These are phyloP conservation scores for Drechslera avenae DNA, from an alignment of 2,329 filamentous ascomycete species.

Conservation along the genomic window DNA sequence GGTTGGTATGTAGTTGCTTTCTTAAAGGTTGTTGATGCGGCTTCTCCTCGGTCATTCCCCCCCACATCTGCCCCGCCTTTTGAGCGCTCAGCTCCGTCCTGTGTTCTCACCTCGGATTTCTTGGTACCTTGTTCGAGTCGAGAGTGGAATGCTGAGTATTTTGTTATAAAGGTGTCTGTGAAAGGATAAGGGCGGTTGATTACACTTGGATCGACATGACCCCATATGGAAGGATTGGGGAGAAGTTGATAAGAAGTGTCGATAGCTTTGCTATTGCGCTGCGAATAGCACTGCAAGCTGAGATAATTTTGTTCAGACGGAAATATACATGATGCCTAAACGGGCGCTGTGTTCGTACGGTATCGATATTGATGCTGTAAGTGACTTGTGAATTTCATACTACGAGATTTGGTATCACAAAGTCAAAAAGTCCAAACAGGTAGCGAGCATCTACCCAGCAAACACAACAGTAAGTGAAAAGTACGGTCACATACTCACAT, in stretches of 20 bases:
- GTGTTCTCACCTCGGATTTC: constrained; percentile 9
- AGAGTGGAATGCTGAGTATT: too few species aligned
- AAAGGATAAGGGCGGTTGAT: background rate
- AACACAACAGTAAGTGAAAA: too few species aligned
- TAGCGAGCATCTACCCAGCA: too few species aligned
- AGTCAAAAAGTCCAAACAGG: too few species aligned
- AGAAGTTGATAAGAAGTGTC: constrained; percentile 2
- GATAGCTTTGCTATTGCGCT: background rate
- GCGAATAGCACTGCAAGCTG: too few species aligned
- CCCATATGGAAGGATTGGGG: background rate
- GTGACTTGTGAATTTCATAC: background rate
- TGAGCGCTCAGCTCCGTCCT: constrained; percentile 27
- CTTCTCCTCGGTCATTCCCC: constrained; percentile 4
- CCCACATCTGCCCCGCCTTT: constrained; percentile 18
- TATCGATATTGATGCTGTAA: constrained; percentile 51
- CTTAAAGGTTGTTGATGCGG: too few species aligned
- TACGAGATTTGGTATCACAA: too few species aligned
- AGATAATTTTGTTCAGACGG: background rate
- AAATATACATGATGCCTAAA: constrained; percentile 36
- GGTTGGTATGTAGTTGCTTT: too few species aligned
- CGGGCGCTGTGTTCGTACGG: constrained; percentile 50
- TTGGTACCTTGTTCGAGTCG: too few species aligned
- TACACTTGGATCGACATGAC: too few species aligned
- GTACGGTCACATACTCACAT: too few species aligned
- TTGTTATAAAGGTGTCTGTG: too few species aligned